Base-by-base conservation (phyloP, 2,329 filamentous ascomycete genomes). In the Beauveria sp. region DNA sequence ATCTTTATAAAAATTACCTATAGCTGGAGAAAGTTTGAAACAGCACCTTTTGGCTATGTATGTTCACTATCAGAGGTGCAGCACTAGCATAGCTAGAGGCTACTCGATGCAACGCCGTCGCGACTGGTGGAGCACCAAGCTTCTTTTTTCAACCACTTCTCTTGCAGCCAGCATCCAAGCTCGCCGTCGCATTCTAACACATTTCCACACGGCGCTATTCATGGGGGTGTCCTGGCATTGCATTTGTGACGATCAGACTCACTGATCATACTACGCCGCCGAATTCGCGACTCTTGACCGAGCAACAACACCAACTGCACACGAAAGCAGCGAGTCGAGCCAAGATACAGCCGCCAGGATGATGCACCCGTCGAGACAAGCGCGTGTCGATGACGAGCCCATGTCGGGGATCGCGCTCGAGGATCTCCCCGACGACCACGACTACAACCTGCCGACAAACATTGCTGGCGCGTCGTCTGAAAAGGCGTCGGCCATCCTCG, bases 361-460 rank as follows among this genome's bases (percentile, higher is more conserved):
- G 78, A 86, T 96, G 79, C 93, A 97, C 79, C 93, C 93, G 62
- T 86, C 93, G 73, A 85, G 94, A 66, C 89, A 93, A 76, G 93
- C 93, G 47, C 97, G 96, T 75, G 92, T 97, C 65, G 93, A 97
- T 80, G 93, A 97, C 71, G 80, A 84, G 71, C 75, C 81, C 58
- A 83, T 88, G 65, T 67, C 65, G 58, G 78, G 78, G 46, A 75
- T 82, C 55, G 76, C 79, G 63, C 67, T 83, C 44, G 76, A 81
- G 63, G 79, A 81, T 63, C 70, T 85, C 44, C 82, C 79, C 46
- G 76, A 81, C 65, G 92, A 97, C 70, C 89, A 86, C 70, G 89
- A 97, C 76, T 94, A 97, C 81, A 85, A 90, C 48, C 83, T 96
- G 58, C 88, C 88, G 26, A 79, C 85, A 37, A 79, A 79, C 3